phyloP scores from a whole-genome alignment of 768 basidiomycete genomes.

The Lactarius akahatsu region DNA sequence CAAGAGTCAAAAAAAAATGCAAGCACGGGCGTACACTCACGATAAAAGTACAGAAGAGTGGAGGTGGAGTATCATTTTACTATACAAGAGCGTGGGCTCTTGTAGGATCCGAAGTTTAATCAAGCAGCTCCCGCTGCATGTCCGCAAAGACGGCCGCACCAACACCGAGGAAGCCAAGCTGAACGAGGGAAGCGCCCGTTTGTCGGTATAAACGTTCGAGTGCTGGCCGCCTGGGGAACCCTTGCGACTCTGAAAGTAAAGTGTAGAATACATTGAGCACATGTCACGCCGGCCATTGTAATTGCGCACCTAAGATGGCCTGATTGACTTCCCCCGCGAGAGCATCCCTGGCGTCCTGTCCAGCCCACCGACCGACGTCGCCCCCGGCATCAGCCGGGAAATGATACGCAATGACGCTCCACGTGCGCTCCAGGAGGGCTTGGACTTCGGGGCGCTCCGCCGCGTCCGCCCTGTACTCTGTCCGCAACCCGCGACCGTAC shows the following conservation, averaged over 20 bases:
- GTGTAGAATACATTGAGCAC: no score
- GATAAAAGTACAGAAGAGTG: constrained; percentile 23
- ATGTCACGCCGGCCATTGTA: neutral
- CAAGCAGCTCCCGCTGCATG: constrained; percentile 70
- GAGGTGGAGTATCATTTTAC: constrained; percentile 11
- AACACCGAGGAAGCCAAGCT: constrained; percentile 68
- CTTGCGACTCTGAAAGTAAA: constrained; percentile 63
- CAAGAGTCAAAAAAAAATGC: neutral
- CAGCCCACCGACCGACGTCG: constrained; percentile 63
- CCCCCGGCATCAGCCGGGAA: constrained; percentile 69
- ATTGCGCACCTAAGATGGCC: constrained; percentile 71
- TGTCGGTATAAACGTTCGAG: constrained; percentile 80
- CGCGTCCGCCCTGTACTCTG: constrained; percentile 63
- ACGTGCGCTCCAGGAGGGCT: constrained; percentile 67
- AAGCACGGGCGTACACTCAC: constrained; percentile 7
- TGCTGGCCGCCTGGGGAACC: constrained; percentile 64
- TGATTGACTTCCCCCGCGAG: constrained; percentile 78
- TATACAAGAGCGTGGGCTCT: constrained; percentile 15
- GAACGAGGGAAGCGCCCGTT: constrained; percentile 61
- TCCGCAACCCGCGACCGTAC: constrained; percentile 72
- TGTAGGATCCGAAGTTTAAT: constrained; percentile 31
- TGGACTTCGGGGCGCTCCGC: constrained; percentile 57
- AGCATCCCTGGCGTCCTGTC: constrained; percentile 60
- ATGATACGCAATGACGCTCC: constrained; percentile 77
- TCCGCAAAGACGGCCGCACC: constrained; percentile 83